A percentile compares a stretch with the other conserved stretches of the same genome.
Conservation (phyloP, 108 stramenopile genomes). For the Cyclotella kingstonii region DNA sequence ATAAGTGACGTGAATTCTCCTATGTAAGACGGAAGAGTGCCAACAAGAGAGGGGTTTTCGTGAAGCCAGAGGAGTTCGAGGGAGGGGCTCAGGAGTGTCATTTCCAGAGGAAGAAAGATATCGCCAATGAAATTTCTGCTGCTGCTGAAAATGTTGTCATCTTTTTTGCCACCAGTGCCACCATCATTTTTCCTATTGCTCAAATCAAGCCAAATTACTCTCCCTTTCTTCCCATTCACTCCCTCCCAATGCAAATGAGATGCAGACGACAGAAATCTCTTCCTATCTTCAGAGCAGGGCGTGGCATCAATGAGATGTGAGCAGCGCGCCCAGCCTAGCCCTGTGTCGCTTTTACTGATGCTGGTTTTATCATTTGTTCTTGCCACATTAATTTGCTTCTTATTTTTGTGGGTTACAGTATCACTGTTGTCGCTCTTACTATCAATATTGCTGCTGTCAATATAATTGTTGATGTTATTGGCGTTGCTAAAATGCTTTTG, state of each 20-base stretch:
- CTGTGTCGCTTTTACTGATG: too few relatives aligned
- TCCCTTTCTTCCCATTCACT: conserved; percentile 19
- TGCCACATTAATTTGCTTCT: too few relatives aligned
- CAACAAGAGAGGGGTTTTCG: conserved; percentile 15
- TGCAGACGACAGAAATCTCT: conserved; percentile 16
- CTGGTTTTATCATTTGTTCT: too few relatives aligned
- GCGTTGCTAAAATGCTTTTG: too few relatives aligned
- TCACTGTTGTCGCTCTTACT: too few relatives aligned
- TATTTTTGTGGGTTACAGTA: too few relatives aligned
- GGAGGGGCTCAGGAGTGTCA: conserved; percentile 18
- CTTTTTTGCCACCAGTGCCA: not conserved
- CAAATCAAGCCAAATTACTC: conserved; percentile 34
- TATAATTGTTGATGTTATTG: too few relatives aligned
- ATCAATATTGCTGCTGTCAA: too few relatives aligned
- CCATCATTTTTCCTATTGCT: conserved; percentile 4
- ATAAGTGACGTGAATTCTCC: conserved; percentile 23
- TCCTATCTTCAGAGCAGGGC: conserved; percentile 3
- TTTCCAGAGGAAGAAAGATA: conserved; percentile 23
- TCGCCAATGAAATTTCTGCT: not conserved
- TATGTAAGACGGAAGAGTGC: conserved; percentile 27
- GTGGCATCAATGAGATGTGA: not conserved
- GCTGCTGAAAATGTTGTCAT: not conserved
- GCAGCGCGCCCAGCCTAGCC: conserved; percentile 46
- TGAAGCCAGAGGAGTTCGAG: conserved; percentile 39
- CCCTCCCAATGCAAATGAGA: conserved; percentile 31